Base-by-base conservation (phyloP, 495 filamentous ascomycete species). In the Tuber aestivum region DNA sequence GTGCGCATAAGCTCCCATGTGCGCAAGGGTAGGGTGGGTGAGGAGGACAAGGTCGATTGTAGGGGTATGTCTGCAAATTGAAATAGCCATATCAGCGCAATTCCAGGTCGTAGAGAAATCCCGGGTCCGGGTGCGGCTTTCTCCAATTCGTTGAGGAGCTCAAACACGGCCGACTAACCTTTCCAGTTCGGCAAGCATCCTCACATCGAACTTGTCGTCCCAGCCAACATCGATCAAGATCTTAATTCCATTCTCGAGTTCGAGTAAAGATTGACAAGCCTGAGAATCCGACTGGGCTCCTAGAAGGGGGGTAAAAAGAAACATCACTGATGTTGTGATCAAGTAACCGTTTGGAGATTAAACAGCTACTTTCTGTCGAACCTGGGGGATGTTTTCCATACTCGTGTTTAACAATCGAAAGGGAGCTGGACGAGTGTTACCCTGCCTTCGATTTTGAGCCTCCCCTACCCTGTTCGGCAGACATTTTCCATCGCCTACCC, bases 211-310 rank as follows among this genome's bases (percentile, higher is more conserved):
- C 27, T 88, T 86, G 83, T 94, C 92, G 82, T 98, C 94, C 95
- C 95, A 99, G 74, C 95, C 95, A 45, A 97, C 93, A 83, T 97
- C 95, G 21, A 98, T 88, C 23, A 98, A 87, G 40, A 98, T 91
- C 84, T 98, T 98, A 84, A 98, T 91, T 45, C 95, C 95, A 69
- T 95, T 94, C 86, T 98, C 95, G 70, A 99, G 90, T 86, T 98
- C 96, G 69, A 99, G 86, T 14, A 99, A 88, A 20, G 96, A 98
- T 83, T 97, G 95, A 75, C 93, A 95, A 48, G 96, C 95, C 61
- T 89, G 87, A 12, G 93, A 96, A 69, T 90, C 88, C 10, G 93
- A 94, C 79, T 94, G 94, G 27, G 95, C 96, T 79, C 95, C 96
- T 65, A 95, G 91, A 69, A 99, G 85, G 27, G 96, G 91, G 77